Evolutionary conservation across 106 monocot species (phyloP), one percentile per base, ranked within the genome.

Genomic region (Narthecium ossifragum): DNA sequence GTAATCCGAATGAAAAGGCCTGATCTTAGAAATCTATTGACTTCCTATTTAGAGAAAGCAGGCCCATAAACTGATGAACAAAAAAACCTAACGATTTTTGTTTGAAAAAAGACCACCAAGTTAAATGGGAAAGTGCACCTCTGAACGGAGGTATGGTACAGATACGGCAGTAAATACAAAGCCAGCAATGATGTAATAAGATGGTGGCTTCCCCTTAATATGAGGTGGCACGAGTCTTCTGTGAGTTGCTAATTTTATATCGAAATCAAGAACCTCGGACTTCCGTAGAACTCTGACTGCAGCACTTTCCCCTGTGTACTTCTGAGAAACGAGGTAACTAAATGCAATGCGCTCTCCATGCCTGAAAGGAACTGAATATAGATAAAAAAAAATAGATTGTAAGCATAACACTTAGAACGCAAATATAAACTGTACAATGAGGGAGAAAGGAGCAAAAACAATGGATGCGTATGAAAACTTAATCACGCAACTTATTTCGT

Each of bases 271-370:
- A 59, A 84, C 48, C 72, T 77, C 62, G 33, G 84, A 81, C 10
- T 81, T 53, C 10, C 96, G 80, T 46, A 98, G 57, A 59, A 98
- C 86, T 79, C 72, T 90, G 30, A 98, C 61, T 6, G 74, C 26
- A 15, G 90, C 83, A 63, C 46, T 75, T 63, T 98, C 90, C 48
- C 86, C 96, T 68, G 87, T 91, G 60, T 84, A 98, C 64, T 98
- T 98, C 68, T 98, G 96, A 55, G 96, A 98, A 70, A 98, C 96
- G 65, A 98, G 86, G 51, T 98, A 91, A 67, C 96, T 98, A 56
- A 98, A 91, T 25, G 85, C 90, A 63, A 98, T 98, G 38, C 96
- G 86, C 51, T 98, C 96, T 21, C 96, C 96, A 84, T 98, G 96
- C 78, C 96, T 86, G 76, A 98, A 98, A 70, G 96, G 96, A 66